Percentiles rank a stretch among this genome's conserved stretches.
Evolutionary conservation across 345 rosid genomes (phyloP).

Genomic region (Brassica napus): Da-Ae NC_063436.1:6701001-6701500

Average conservation of each 20-base stretch:
- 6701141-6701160: too few relatives aligned
- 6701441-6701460: neutral
- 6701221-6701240: neutral
- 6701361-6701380: slow-evolving; percentile 23
- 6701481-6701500: too few relatives aligned
- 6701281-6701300: neutral
- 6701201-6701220: neutral
- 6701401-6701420: neutral
- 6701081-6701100: neutral
- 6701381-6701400: neutral
- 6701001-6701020: slow-evolving; percentile 86
- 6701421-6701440: neutral
- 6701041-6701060: slow-evolving; percentile 74
- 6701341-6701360: slow-evolving; percentile 1
- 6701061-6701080: neutral
- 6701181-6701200: slow-evolving; percentile 23
- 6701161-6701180: neutral
- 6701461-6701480: neutral
- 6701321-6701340: slow-evolving; percentile 2
- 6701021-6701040: slow-evolving; percentile 93
- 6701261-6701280: neutral
- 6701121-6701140: too few relatives aligned
- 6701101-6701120: neutral
- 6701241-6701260: neutral
- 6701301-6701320: slow-evolving; percentile 33